Base-by-base conservation (phyloP, 805 yeast species). In the Candida cerambycidarum region DNA sequence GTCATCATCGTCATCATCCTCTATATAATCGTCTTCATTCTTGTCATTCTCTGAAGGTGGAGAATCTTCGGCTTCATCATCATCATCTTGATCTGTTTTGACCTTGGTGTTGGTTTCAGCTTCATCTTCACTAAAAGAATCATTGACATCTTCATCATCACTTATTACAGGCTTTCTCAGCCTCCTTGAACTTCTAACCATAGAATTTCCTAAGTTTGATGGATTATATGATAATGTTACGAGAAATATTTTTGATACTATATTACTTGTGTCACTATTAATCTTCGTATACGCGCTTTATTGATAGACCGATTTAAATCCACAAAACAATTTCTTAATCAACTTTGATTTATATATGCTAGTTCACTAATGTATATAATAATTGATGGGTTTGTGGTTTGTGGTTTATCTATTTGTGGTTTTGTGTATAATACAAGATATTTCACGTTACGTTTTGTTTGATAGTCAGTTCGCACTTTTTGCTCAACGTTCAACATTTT, bases 1-100 rank as follows among this genome's bases (percentile, higher is more conserved):
- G 13, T 46, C 49, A 18, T 50, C 56, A 5, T 39, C 46, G 1
- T 43, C 49, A 17, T 42, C 54, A 13, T 41, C 46, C 3, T 53
- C 59, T 9, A 50, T 55, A 24, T 56, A 57, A 23, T 53, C 59
- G n/a, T 51, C 56, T 31, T 50, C 56, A 25, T 50, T 46, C 32
- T 49, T 52, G 12, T 51, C 56, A 14, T 51, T 50, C 11, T 45
- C 53, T 15, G 46, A 39, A 17, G 51, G 45, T n/a, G 29, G 47
- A 8, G 45, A 47, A 11, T 47, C 53, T 27, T 43, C 46, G 10
- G 16, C 35, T 32, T 11, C 16, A 4, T 19, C 39, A 25, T 29
- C 35, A 19, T 41, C 43, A 24, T 30, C 30, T 5, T 11, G 14
- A 8, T 27, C 30, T 9, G 6, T 25, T 28, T 13, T 44, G 38